Conservation (phyloP, 164 flowering plant species). For the Piper betle region DNA sequence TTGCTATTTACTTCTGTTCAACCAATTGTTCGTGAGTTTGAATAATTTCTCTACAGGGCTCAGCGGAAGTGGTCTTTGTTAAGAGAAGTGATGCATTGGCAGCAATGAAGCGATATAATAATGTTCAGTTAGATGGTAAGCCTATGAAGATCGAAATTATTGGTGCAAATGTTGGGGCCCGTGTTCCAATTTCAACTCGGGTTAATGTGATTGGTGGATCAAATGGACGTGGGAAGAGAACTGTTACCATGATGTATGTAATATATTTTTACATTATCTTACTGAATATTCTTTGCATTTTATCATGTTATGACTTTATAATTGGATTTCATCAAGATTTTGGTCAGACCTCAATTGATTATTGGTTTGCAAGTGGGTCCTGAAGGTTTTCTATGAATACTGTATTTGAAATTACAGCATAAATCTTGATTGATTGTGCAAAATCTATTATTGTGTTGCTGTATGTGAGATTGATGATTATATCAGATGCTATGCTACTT, state of each 20-base stretch:
- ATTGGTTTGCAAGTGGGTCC: too few relatives aligned
- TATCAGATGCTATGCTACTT: too few relatives aligned
- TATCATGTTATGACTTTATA: too few relatives aligned
- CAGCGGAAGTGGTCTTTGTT: constrained; percentile 80
- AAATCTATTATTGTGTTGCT: too few relatives aligned
- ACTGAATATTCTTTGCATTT: too few relatives aligned
- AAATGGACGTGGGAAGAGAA: constrained; percentile 56
- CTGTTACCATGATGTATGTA: constrained; percentile 64
- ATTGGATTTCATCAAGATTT: too few relatives aligned
- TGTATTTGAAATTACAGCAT: too few relatives aligned
- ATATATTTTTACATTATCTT: too few relatives aligned
- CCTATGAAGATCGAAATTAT: constrained; percentile 85
- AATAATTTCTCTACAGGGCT: constrained; percentile 39
- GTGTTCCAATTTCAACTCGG: constrained; percentile 53
- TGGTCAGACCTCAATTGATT: too few relatives aligned
- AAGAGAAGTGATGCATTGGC: constrained; percentile 72
- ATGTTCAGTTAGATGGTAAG: constrained; percentile 84
- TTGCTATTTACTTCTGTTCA: background rate
- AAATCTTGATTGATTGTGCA: too few relatives aligned
- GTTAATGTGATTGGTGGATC: constrained; percentile 62
- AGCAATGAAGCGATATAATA: constrained; percentile 76
- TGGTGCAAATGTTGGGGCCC: constrained; percentile 31
- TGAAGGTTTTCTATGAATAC: too few relatives aligned
- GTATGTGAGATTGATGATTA: too few relatives aligned
- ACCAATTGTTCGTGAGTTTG: background rate